Conservation (phyloP, 352 stramenopile genomes). For the Phytophthora rubi region DNA sequence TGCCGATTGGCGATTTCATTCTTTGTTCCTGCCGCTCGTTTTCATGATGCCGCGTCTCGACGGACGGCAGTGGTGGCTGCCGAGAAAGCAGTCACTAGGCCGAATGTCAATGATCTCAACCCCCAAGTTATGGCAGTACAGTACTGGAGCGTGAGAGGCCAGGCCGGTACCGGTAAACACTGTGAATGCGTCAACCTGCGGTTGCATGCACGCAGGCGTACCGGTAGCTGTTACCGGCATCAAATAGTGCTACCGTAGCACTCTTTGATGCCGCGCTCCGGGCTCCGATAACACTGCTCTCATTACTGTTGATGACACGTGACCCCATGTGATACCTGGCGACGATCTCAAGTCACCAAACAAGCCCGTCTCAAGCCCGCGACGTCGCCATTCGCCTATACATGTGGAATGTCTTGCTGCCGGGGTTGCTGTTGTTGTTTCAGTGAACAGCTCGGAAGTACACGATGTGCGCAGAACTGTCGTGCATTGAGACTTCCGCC, state of each 20-base stretch:
- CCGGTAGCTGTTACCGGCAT: too few species aligned
- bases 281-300: background rate
- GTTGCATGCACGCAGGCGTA: conserved; percentile 13
- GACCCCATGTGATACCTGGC: background rate
- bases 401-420: too few species aligned
- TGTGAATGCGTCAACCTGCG: conserved; percentile 14
- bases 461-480: too few species aligned
- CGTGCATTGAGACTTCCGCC: background rate
- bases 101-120: too few species aligned
- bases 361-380: background rate
- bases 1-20: too few species aligned
- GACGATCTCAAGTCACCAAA: background rate
- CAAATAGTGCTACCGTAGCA: background rate
- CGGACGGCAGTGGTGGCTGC: too few species aligned
- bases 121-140: too few species aligned
- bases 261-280: background rate
- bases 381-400: too few species aligned
- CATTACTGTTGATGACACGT: background rate
- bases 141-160: too few species aligned
- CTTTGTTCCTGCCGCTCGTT: too few species aligned
- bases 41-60: too few species aligned
- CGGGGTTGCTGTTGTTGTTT: background rate
- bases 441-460: background rate
- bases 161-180: conserved; percentile 9
- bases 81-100: too few species aligned